phyloP scores from a whole-genome alignment of 805 yeast genomes.

The Suhomyces emberorum region DNA sequence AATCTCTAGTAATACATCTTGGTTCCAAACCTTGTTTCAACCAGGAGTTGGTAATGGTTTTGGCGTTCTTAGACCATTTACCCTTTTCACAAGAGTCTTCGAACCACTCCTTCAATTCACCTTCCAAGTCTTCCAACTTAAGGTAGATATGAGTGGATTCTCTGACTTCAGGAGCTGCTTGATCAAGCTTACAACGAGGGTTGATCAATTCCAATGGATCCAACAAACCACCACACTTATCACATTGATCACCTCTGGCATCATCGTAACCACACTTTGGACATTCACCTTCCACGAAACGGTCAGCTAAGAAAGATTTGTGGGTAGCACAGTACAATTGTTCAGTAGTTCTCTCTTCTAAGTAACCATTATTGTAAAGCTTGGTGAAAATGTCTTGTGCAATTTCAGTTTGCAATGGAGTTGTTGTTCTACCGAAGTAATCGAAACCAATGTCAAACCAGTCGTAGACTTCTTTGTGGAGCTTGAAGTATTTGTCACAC shows the following conservation, averaged over 20 bases:
- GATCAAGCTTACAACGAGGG: constrained; percentile 94
- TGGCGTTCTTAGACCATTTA: constrained; percentile 88
- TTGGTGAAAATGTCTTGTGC: constrained; percentile 90
- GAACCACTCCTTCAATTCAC: constrained; percentile 70
- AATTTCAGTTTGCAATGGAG: constrained; percentile 85
- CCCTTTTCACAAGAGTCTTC: constrained; percentile 66
- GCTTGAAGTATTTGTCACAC: constrained; percentile 84
- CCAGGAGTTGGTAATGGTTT: constrained; percentile 89
- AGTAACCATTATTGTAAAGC: constrained; percentile 67
- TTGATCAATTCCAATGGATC: constrained; percentile 91
- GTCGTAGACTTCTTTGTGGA: constrained; percentile 87
- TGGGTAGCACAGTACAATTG: constrained; percentile 92
- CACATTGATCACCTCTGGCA: constrained; percentile 99
- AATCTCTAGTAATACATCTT: constrained; percentile 95
- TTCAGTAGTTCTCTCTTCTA: constrained; percentile 84
- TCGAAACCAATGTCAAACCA: constrained; percentile 98
- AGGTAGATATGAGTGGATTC: constrained; percentile 85
- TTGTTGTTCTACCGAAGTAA: constrained; percentile 94
- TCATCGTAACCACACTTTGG: constrained; percentile 94
- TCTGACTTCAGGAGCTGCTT: constrained; percentile 73
- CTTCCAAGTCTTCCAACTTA: constrained; percentile 80
- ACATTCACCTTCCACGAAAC: constrained; percentile 96
- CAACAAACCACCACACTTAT: constrained; percentile 84
- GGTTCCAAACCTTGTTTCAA: constrained; percentile 88
- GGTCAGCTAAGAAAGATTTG: constrained; percentile 88